Base-by-base conservation (phyloP, 225 moss, liverwort and hornwort species). In the Antitrichia curtipendula region DNA sequence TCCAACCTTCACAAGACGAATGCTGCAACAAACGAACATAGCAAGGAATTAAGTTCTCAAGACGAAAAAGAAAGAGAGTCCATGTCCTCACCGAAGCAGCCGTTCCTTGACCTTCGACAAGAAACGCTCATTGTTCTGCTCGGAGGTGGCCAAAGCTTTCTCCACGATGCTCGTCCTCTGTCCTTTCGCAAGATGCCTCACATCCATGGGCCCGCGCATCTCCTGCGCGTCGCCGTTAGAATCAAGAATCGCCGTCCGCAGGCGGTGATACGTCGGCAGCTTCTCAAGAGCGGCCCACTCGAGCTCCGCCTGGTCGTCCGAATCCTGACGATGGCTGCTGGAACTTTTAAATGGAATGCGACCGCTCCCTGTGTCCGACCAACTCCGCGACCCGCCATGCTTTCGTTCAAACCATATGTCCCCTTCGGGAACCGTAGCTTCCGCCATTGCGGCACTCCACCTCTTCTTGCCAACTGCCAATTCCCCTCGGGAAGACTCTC, bases 121-220 rank as follows among this genome's bases (percentile, higher is more conserved):
- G 77, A 97, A 91, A 24, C 90, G 91, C 87, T 90, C 93, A 85
- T 97, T 97, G 71, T 96, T 89, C 88, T 94, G 96, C 61, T 95
- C 97, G 49, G 38, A 87, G 12, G 96, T 97, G 32, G 88, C 92
- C 85, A 93, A 90, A 45, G 93, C 91, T 82, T 89, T 94, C 68
- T 95, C 95, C 32, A 97, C 94, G 45, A 97, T 88, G 56, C 71
- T 90, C 70, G 91, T 72, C 73, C 97, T 87, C 88, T 97, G 92
- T 23, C 87, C 89, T 86, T 93, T 91, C 5, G 68, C 86, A 47
- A 97, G 87, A 78, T 45, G 78, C 36, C 95, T 87, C 63, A 96
- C 91, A 86, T 93, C 89, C 25, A 89, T 69, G 73, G 86, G 41
- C 18, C 64, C 85, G 75, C 88, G 89, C 68, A 41, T 25, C 25